Percentiles rank a stretch among this genome's conserved stretches.
phyloP scores from a whole-genome alignment of 257 asterid species.

The Solanum neorickii region DNA sequence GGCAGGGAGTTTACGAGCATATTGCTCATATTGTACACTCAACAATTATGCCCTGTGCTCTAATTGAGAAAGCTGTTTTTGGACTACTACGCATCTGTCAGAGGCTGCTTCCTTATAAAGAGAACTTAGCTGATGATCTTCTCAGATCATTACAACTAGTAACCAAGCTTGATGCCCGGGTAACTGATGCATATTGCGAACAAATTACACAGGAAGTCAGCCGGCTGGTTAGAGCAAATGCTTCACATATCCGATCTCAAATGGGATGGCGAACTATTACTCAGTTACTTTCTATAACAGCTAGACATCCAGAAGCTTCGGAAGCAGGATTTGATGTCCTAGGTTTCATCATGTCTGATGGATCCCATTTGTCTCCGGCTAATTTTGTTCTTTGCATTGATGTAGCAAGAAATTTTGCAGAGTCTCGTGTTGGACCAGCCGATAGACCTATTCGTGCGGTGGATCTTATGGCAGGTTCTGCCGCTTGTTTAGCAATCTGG shows the following conservation, averaged over 20 bases:
- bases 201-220: constrained; percentile 92
- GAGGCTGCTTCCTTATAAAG: constrained; percentile 84
- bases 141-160: constrained; percentile 76
- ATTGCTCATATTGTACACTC: constrained; percentile 83
- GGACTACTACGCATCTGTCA: constrained; percentile 93
- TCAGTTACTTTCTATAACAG: constrained; percentile 70
- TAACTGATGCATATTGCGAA: constrained; percentile 92
- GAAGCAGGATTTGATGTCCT: constrained; percentile 88
- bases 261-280: constrained; percentile 87
- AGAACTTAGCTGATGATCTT: constrained; percentile 77
- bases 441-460: constrained; percentile 73
- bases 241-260: constrained; percentile 57
- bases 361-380: constrained; percentile 75
- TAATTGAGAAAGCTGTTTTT: constrained; percentile 89
- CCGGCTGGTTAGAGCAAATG: constrained; percentile 81
- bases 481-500: constrained; percentile 62
- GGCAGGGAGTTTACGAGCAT: constrained; percentile 95
- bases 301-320: constrained; percentile 92
- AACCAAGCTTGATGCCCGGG: constrained; percentile 86
- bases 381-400: constrained; percentile 67
- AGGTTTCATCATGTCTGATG: constrained; percentile 71
- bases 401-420: constrained; percentile 88
- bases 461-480: constrained; percentile 75
- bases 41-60: constrained; percentile 86
- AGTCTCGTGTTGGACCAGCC: constrained; percentile 84